Evolutionary conservation across 2,329 filamentous ascomycete genomes (phyloP), one percentile per base, ranked within the genome.

Genomic region (Cytospora piceicola): DNA sequence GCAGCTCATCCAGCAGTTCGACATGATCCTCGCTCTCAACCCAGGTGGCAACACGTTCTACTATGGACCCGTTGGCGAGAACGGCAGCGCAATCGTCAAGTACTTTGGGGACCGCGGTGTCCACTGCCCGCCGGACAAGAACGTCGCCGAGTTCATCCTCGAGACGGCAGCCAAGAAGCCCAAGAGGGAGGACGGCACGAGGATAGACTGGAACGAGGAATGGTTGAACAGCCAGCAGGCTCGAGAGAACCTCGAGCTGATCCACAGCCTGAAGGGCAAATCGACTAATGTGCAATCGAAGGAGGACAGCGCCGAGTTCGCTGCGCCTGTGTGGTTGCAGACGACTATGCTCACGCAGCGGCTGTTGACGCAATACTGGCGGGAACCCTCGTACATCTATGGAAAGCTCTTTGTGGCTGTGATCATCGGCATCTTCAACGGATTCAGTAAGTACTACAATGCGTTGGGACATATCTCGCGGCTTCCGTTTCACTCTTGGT

Each of bases 21-120:
- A 88, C 70, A 80, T 80, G 58, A 78, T 87, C 17, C 75, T 87
- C 1, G 81, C 86, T 66, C 79, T 88, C 20, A 83, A 89, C 88
- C 24, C 83, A 4, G 81, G 76, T 58, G 85, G 84, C 57, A 89
- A 90, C 72, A 88, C 87, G 0, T 90, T 90, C 75, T 93, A 92
- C 76, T 92, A 92, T 65, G 90, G 90, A 0, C 84, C 87, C 0
- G 85, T 92, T 15, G 90, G 90, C 63, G 81, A 88, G n/a, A 86
- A 88, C 52, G 89, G 89, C 6, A 67, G 64, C 32, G 56, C 64
- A 3, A 84, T 87, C 57, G 79, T 81, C n/a, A 76, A 76, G 62
- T 87, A 87, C 74, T 91, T 92, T 69, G 83, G 85, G 67, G 74
- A 76, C 27, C 85, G 88, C 63, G 88, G 87, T 42, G 81, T 82